These are phyloP conservation scores for Annulohypoxylon nitens DNA, from an alignment of 495 filamentous ascomycete genomes.

Conservation along the genomic window DNA sequence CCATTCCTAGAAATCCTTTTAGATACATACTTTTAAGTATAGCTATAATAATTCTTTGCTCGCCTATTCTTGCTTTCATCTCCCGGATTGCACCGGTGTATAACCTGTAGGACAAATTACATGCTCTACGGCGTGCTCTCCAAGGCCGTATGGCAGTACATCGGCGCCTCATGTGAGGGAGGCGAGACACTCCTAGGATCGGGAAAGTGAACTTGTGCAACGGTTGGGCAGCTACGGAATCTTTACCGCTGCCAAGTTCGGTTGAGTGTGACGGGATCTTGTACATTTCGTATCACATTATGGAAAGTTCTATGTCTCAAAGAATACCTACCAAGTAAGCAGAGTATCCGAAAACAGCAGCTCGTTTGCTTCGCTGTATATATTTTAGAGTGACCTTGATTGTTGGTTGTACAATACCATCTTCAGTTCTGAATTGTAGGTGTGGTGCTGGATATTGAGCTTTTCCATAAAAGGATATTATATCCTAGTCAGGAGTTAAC, in stretches of 20 bases:
- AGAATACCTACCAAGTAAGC: too few relatives aligned
- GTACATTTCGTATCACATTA: conserved; percentile 19
- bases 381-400: neutral
- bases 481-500: neutral
- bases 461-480: neutral
- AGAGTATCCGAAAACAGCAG: neutral
- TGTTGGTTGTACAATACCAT: neutral
- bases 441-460: neutral
- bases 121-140: neutral
- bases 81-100: neutral
- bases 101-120: neutral
- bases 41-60: neutral
- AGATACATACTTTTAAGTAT: neutral
- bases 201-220: conserved; percentile 17
- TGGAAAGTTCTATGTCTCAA: neutral
- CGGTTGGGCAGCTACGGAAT: conserved; percentile 33
- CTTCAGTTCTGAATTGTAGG: neutral
- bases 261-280: conserved; percentile 34
- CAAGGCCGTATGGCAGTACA: neutral
- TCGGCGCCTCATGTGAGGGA: conserved; percentile 12
- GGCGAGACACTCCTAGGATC: conserved; percentile 15
- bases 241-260: conserved; percentile 13
- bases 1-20: neutral
- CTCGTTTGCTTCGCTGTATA: neutral
- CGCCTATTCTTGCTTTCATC: neutral